Evolutionary conservation across 495 filamentous ascomycete species (phyloP).

Genomic region (Cercophora sp.): DNA sequence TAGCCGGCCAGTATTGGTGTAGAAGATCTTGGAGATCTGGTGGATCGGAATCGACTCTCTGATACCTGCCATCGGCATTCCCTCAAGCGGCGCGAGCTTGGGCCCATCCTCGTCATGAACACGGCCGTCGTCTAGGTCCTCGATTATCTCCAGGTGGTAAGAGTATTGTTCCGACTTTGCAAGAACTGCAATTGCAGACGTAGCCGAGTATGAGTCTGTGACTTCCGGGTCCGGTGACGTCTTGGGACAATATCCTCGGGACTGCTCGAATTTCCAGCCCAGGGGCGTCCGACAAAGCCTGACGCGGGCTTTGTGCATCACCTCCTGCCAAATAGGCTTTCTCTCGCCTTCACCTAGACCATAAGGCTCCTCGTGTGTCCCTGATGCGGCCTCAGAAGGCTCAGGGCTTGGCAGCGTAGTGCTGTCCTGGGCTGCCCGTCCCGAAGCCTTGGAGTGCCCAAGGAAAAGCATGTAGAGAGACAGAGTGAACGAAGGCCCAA

Average conservation of each 20-base stretch:
- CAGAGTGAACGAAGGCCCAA: conserved; percentile 82
- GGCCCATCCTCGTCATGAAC: conserved; percentile 75
- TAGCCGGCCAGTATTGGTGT: conserved; percentile 91
- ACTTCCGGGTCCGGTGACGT: background rate
- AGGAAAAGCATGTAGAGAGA: conserved; percentile 97
- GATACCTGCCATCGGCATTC: conserved; percentile 69
- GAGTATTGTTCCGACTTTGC: conserved; percentile 61
- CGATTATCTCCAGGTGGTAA: conserved; percentile 84
- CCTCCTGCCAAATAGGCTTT: conserved; percentile 93
- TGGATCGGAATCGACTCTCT: conserved; percentile 82
- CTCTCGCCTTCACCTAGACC: conserved; percentile 49
- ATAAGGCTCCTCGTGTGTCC: conserved; percentile 30
- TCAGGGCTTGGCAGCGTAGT: conserved; percentile 22
- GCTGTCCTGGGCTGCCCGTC: background rate
- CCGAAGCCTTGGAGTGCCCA: conserved; percentile 56
- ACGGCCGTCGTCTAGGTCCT: conserved; percentile 90
- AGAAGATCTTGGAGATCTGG: conserved; percentile 94
- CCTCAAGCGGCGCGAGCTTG: conserved; percentile 65
- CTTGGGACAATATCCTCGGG: conserved; percentile 19
- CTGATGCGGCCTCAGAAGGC: background rate
- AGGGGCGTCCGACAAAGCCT: conserved; percentile 61
- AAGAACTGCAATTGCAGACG: background rate
- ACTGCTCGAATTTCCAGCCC: conserved; percentile 25
- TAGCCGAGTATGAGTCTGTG: background rate
- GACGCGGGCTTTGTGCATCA: conserved; percentile 88